A percentile compares a stretch with the other conserved stretches of the same genome.
Conservation (phyloP, 306 rosid genomes). For the Acacia acuminata region DNA sequence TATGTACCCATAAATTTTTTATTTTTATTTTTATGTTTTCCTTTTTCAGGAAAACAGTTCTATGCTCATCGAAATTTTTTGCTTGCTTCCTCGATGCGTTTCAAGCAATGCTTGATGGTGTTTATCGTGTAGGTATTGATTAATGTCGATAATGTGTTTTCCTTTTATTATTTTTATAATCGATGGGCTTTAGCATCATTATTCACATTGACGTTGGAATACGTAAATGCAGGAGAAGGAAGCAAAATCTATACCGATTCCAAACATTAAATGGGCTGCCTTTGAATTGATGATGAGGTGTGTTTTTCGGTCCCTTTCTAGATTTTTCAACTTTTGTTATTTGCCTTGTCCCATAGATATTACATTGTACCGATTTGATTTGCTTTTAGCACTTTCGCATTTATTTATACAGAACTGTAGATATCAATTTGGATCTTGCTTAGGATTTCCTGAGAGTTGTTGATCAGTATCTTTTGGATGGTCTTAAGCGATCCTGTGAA, state of each 20-base stretch:
- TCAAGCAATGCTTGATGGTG: too few species aligned
- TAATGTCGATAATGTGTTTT: too few species aligned
- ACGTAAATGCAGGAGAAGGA: constrained; percentile 40
- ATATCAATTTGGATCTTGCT: constrained; percentile 53
- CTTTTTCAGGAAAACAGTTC: constrained; percentile 63
- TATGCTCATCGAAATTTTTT: constrained; percentile 79
- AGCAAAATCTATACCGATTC: too few species aligned
- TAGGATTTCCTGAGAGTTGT: constrained; percentile 66
- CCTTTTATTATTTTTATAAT: too few species aligned
- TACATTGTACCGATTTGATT: neutral
- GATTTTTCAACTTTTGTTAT: neutral
- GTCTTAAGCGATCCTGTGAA: constrained; percentile 67
- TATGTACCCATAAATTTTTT: constrained; percentile 1
- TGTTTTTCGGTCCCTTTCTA: neutral
- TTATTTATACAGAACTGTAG: constrained; percentile 60
- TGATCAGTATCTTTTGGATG: constrained; percentile 75
- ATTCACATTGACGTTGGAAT: constrained; percentile 11
- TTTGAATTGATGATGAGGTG: too few species aligned
- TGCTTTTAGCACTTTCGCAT: constrained; percentile 39
- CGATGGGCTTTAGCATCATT: neutral
- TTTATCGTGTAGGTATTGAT: too few species aligned
- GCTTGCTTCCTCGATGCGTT: constrained; percentile 72
- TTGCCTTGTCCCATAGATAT: neutral
- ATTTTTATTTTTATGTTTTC: too few species aligned
- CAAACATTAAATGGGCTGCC: too few species aligned